phyloP scores from a whole-genome alignment of 805 yeast species.

The Spathaspora girioi region DNA sequence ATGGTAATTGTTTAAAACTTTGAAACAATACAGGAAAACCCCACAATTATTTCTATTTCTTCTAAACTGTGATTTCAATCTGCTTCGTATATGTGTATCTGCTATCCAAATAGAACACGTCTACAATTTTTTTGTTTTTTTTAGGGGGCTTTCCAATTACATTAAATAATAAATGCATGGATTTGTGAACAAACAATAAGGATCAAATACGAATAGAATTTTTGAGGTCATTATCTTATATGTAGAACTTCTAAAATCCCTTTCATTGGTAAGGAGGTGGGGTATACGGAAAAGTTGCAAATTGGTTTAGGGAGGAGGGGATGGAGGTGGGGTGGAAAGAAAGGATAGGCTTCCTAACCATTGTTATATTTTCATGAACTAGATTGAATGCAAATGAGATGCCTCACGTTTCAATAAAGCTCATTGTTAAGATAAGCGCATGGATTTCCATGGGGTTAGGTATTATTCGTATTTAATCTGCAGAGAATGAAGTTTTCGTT shows the following conservation, averaged over 20 bases:
- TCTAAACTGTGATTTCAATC: background rate
- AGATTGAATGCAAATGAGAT: too few species aligned
- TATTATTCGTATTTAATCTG: too few species aligned
- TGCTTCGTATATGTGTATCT: background rate
- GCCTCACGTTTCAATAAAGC: too few species aligned
- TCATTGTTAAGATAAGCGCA: too few species aligned
- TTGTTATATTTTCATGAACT: too few species aligned
- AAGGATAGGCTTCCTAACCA: too few species aligned
- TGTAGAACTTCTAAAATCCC: background rate
- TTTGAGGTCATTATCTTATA: background rate
- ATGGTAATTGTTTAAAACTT: background rate
- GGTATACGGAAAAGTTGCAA: too few species aligned
- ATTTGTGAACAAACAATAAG: background rate
- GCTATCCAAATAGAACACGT: background rate
- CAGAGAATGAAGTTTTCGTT: too few species aligned
- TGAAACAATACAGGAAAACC: background rate
- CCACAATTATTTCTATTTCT: background rate
- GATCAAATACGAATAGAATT: background rate
- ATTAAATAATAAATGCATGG: background rate
- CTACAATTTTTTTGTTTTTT: background rate
- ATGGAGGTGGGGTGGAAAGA: too few species aligned
- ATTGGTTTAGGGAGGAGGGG: too few species aligned
- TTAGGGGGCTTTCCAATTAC: background rate
- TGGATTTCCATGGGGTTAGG: too few species aligned
- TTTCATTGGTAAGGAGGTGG: background rate